A percentile compares a stretch with the other conserved stretches of the same genome.
Evolutionary conservation across 495 filamentous ascomycete species (phyloP).

Genomic region (Annulohypoxylon stygium): DNA sequence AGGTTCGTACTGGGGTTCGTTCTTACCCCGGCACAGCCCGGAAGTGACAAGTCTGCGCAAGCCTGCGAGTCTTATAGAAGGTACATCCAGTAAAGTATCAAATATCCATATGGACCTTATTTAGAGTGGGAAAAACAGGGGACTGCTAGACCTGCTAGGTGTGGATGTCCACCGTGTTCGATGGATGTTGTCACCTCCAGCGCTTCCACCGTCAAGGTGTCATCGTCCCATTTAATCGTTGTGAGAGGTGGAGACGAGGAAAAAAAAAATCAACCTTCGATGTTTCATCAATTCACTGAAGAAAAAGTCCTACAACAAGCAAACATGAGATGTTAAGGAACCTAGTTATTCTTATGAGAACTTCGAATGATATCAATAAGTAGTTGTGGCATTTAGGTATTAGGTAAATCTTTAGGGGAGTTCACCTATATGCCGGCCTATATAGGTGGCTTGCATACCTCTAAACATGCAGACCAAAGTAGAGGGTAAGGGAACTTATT

Average conservation of each 20-base stretch:
- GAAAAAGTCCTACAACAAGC: conserved; percentile 1
- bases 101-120: neutral
- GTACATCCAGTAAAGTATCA: conserved; percentile 5
- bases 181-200: conserved; percentile 30
- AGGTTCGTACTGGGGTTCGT: neutral
- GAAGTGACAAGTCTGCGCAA: neutral
- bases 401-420: neutral
- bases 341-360: neutral
- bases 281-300: conserved; percentile 2
- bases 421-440: neutral
- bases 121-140: conserved; percentile 25
- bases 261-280: conserved; percentile 20
- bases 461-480: no score
- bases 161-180: conserved; percentile 18
- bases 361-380: neutral
- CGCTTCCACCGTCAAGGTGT: conserved; percentile 32
- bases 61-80: neutral
- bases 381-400: neutral
- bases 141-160: neutral
- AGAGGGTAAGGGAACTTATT: no score
- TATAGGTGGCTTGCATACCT: neutral
- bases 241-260: conserved; percentile 23
- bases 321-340: conserved; percentile 3
- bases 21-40: conserved; percentile 1
- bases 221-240: conserved; percentile 42